Conservation (phyloP, 129 eudicot genomes). For the Tagetes patula region DNA sequence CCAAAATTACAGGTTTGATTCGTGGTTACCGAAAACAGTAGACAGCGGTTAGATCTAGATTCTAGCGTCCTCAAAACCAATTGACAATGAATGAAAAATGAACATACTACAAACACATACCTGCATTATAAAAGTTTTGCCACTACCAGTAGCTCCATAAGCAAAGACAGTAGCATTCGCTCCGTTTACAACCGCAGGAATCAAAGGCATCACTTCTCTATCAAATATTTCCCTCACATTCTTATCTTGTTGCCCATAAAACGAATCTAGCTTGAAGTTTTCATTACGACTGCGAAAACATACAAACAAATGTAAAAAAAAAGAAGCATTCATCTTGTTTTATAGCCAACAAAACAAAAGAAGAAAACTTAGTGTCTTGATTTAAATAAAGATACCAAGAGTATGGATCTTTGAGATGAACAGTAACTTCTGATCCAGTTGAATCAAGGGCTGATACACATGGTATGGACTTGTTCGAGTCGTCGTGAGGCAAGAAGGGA, state of each 20-base stretch:
- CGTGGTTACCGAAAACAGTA: neutral
- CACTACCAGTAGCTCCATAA: conserved; percentile 97
- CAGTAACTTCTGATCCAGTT: conserved; percentile 49
- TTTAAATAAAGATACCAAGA: conserved; percentile 46
- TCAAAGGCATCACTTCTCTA: conserved; percentile 78
- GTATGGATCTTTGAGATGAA: conserved; percentile 72
- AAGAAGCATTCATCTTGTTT: neutral
- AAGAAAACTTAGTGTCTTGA: neutral
- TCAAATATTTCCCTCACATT: conserved; percentile 60
- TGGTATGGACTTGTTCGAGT: conserved; percentile 27
- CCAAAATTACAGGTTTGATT: too few relatives aligned
- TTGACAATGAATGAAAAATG: neutral
- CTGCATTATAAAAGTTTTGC: conserved; percentile 97
- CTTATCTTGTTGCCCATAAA: conserved; percentile 63
- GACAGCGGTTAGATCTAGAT: too few relatives aligned
- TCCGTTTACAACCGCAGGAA: conserved; percentile 65
- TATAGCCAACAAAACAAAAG: neutral
- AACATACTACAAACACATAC: conserved; percentile 28
- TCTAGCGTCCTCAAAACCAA: neutral
- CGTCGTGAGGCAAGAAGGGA: conserved; percentile 65
- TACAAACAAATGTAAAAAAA: neutral
- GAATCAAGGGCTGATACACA: conserved; percentile 53
- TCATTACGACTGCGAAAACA: conserved; percentile 68
- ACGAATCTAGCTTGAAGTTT: conserved; percentile 72
- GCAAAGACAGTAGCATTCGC: conserved; percentile 85